Percentiles rank a stretch among this genome's conserved stretches.
Evolutionary conservation across 257 asterid genomes (phyloP).

Genomic region (Ehretia macrophylla): DNA sequence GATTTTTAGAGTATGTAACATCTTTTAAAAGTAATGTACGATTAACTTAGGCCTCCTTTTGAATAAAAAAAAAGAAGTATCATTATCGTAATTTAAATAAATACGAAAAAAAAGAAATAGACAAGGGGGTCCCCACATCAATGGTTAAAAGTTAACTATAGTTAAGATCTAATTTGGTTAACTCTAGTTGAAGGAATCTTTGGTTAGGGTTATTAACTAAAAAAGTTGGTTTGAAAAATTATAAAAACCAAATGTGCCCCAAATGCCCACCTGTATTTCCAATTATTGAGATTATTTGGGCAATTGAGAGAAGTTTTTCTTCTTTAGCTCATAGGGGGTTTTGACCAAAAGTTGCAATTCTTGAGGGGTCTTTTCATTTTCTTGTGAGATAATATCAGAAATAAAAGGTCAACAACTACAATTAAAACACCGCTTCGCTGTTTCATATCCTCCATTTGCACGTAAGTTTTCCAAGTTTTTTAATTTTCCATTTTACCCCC

Average conservation of each 20-base stretch:
- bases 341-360: slow-evolving; percentile 27
- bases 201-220: slow-evolving; percentile 25
- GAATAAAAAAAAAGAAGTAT: too few species aligned
- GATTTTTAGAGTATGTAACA: too few species aligned
- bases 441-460: slow-evolving; percentile 21
- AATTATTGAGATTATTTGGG: slow-evolving; percentile 19
- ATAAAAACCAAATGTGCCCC: slow-evolving; percentile 11
- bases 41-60: too few species aligned
- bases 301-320: slow-evolving; percentile 24
- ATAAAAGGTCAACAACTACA: slow-evolving; percentile 18
- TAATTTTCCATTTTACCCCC: too few species aligned
- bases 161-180: slow-evolving; percentile 24
- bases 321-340: slow-evolving; percentile 28
- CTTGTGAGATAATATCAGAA: slow-evolving; percentile 47
- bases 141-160: slow-evolving; percentile 21
- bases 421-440: slow-evolving; percentile 16
- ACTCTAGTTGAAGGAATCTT: slow-evolving; percentile 25
- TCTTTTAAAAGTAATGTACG: too few species aligned
- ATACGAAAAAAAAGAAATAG: not conserved
- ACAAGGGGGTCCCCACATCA: not conserved
- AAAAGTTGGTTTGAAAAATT: slow-evolving; percentile 9
- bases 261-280: slow-evolving; percentile 21
- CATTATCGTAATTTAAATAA: too few species aligned
- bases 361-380: slow-evolving; percentile 22
- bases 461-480: slow-evolving; percentile 20